Percentiles rank a stretch among this genome's conserved stretches.
Evolutionary conservation across 805 yeast species (phyloP).

Genomic region (Candida succiphila): DNA sequence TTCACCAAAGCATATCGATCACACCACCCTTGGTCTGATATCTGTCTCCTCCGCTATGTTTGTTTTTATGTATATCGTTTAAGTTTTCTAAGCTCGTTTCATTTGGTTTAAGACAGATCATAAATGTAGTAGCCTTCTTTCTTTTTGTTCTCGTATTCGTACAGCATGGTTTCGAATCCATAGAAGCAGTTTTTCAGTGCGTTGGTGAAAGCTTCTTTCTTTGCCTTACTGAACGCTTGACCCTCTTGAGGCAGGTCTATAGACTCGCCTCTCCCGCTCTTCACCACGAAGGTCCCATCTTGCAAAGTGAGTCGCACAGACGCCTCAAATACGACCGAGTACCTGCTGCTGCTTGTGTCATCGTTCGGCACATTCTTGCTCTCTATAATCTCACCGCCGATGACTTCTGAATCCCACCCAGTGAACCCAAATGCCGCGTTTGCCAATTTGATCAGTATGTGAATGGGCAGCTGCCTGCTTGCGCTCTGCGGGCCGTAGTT

Average conservation of each 20-base stretch:
- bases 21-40: no score
- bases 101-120: no score
- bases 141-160: conserved; percentile 18
- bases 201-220: conserved; percentile 38
- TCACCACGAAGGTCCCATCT: conserved; percentile 33
- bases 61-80: no score
- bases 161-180: conserved; percentile 20
- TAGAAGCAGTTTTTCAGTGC: conserved; percentile 34
- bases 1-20: no score
- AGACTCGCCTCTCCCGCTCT: conserved; percentile 30
- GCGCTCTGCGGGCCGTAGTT: conserved; percentile 6
- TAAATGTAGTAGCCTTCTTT: conserved; percentile 14
- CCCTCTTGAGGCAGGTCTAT: conserved; percentile 23
- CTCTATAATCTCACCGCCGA: conserved; percentile 10
- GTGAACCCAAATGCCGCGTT: conserved; percentile 41
- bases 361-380: conserved; percentile 7
- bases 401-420: conserved; percentile 38
- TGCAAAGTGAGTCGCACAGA: conserved; percentile 26
- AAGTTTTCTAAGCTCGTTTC: no score
- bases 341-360: conserved; percentile 10
- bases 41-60: no score
- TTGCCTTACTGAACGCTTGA: conserved; percentile 26
- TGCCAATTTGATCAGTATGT: conserved; percentile 24
- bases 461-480: conserved; percentile 9
- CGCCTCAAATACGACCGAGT: conserved; percentile 11